Evolutionary conservation across 805 yeast genomes (phyloP), one percentile per base, ranked within the genome.

Genomic region (Ogataea glucozyma): DNA sequence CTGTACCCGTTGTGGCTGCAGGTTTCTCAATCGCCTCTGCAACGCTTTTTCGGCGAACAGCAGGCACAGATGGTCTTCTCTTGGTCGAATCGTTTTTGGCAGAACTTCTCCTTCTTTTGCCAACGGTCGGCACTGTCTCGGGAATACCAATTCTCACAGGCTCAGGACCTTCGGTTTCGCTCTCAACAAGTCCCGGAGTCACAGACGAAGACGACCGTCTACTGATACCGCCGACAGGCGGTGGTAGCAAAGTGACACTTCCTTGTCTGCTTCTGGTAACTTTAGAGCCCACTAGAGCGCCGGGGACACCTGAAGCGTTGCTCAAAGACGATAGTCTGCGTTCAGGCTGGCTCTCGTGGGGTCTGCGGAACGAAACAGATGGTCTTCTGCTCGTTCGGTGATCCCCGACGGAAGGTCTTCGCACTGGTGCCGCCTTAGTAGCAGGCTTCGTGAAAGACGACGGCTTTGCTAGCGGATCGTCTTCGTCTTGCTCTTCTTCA

Each of bases 81-180:
- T 22, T 33, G 27, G 21, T 23, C 21, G 33, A 44, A 1, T n/a
- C n/a, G n/a, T n/a, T n/a, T n/a, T n/a, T n/a, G n/a, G 57, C 57
- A 18, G 67, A 58, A 39, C 76, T 65, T 44, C 69, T 70, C 37
- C 63, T 44, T 29, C 40, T 51, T 13, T 37, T 46, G n/a, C 37
- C 32, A n/a, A n/a, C n/a, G 12, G 36, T 31, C 11, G 23, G 27
- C 6, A 36, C 20, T 9, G 43, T 38, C 17, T 36, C 39, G 6
- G 55, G 49, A 11, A 49, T 44, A 12, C 52, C 46, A 23, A 46
- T 49, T 16, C 33, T 38, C 17, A 29, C 34, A 8, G 52, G 49
- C 7, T 34, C 32, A 7, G 26, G 13, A 16, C 37, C 42, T 5
- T 41, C 44, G 18, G n/a, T 24, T 26, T 43, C 52, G 34, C 26